These are phyloP conservation scores for Botryotinia convoluta DNA, from an alignment of 2,329 filamentous ascomycete species.

Conservation along the genomic window DNA sequence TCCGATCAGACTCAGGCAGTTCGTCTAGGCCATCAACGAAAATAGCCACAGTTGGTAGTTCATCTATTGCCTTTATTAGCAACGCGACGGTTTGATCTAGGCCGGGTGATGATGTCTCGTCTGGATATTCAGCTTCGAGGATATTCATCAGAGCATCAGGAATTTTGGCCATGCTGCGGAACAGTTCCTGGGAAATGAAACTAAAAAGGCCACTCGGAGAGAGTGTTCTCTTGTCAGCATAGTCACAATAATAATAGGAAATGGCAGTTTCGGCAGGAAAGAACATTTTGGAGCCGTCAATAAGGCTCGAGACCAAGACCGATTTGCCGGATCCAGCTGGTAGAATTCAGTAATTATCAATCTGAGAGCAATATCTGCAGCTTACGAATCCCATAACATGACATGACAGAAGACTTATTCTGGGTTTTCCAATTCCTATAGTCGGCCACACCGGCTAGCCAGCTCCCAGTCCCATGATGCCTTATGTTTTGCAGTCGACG, in stretches of 20 bases:
- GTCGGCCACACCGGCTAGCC: not conserved
- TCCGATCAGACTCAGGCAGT: not conserved
- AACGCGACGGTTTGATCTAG: not conserved
- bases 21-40: not conserved
- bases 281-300: not conserved
- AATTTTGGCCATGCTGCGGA: not conserved
- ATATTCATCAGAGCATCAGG: not conserved
- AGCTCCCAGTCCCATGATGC: not conserved
- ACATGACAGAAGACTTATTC: not conserved
- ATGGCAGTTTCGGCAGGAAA: not conserved
- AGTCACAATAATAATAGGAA: slow-evolving; percentile 23
- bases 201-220: not conserved
- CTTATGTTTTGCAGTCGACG: not conserved
- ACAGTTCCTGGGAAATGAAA: not conserved
- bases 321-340: slow-evolving; percentile 12
- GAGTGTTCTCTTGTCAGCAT: slow-evolving; percentile 23
- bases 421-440: not conserved
- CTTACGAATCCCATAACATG: slow-evolving; percentile 12
- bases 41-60: not conserved
- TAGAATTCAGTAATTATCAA: not conserved
- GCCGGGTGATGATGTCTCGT: not conserved
- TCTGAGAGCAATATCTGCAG: not conserved
- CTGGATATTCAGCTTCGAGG: not conserved
- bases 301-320: not conserved
- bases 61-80: not conserved